Base-by-base conservation (phyloP, 1,284 basidiomycete species). In the Apiotrichum akiyoshidainum region DNA sequence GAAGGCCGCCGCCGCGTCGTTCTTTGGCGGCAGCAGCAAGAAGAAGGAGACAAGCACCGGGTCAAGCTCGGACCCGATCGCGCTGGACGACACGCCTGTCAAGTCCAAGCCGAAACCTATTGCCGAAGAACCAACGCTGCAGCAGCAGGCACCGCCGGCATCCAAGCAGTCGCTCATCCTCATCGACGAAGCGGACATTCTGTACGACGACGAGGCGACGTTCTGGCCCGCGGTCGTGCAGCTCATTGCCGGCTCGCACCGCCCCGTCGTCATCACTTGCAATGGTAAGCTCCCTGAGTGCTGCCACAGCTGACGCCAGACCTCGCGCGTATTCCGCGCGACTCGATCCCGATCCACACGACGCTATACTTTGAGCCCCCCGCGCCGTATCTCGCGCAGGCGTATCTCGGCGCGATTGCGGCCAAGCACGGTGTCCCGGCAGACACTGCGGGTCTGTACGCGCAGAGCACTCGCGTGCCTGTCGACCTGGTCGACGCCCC, bases 131-230 rank as follows among this genome's bases (percentile, higher is more conserved):
- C 37, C 37, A 2, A 5, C 44, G 48, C 4, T 2, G 39, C 37
- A 13, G 10, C 19, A 5, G n/a, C 19, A 16, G 19, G 41, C 42
- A 14, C 33, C 57, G 0, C 41, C 40, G 22, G 17, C 40, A 31
- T 52, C 51, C 51, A 82, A 84, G 48, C 95, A 99, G 77, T 94
- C 91, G 1, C 77, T 96, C 50, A 90, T 99, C 65, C 81, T 99
- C 37, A 80, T 99, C n/a, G 96, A 99, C 76, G 96, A 99, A 74
- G 95, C 91, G 10, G 96, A 99, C 75, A 84, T 98, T 41, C 79
- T 98, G 44, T 99, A 87, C 78, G 87, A 86, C 63, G 91, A 94
- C 53, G 95, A 98, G 74, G 81, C 80, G 44, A 90, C 88, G 44
- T 99, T 99, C 76, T 99, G 96, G 96, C 82, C 87, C 2, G 85